phyloP scores from a whole-genome alignment of 1,284 basidiomycete genomes.

The Waitea zeae region DNA sequence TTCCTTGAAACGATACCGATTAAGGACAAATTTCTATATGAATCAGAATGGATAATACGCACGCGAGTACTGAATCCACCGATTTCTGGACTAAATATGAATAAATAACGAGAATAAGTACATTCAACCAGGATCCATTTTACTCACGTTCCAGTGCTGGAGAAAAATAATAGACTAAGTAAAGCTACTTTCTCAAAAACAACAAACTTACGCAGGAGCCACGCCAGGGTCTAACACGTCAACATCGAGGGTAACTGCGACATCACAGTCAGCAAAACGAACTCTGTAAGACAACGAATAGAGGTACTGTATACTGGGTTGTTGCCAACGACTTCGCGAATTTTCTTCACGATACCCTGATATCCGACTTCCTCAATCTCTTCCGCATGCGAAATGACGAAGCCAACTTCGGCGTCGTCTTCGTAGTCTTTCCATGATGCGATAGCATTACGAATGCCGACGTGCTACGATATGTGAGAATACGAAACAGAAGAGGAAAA shows the following conservation, averaged over 20 bases:
- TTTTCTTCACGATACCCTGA: slow-evolving; percentile 16
- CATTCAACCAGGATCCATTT: too few relatives aligned
- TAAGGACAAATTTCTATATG: background rate
- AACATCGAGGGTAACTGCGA: slow-evolving; percentile 16
- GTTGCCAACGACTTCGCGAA: slow-evolving; percentile 16
- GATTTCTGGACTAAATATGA: slow-evolving; percentile 14
- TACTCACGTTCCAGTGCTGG: slow-evolving; percentile 19
- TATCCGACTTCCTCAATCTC: slow-evolving; percentile 17
- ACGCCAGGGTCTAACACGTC: slow-evolving; percentile 19
- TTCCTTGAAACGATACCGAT: slow-evolving; percentile 12
- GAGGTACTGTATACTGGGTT: slow-evolving; percentile 20
- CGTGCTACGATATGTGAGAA: slow-evolving; percentile 11
- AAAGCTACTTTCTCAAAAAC: too few relatives aligned
- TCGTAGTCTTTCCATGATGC: slow-evolving; percentile 16
- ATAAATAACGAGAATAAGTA: too few relatives aligned
- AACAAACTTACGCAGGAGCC: slow-evolving; percentile 18
- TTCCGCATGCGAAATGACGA: slow-evolving; percentile 17
- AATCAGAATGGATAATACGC: slow-evolving; percentile 3
- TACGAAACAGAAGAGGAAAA: slow-evolving; percentile 2
- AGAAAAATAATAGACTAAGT: too few relatives aligned
- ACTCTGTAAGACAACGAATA: background rate
- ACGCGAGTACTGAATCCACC: slow-evolving; percentile 21
- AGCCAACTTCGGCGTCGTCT: slow-evolving; percentile 15
- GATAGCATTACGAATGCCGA: slow-evolving; percentile 16
- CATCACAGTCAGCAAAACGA: slow-evolving; percentile 4